phyloP scores from a whole-genome alignment of 176 grass and related monocot genomes.

The Triticum monococcum region DNA sequence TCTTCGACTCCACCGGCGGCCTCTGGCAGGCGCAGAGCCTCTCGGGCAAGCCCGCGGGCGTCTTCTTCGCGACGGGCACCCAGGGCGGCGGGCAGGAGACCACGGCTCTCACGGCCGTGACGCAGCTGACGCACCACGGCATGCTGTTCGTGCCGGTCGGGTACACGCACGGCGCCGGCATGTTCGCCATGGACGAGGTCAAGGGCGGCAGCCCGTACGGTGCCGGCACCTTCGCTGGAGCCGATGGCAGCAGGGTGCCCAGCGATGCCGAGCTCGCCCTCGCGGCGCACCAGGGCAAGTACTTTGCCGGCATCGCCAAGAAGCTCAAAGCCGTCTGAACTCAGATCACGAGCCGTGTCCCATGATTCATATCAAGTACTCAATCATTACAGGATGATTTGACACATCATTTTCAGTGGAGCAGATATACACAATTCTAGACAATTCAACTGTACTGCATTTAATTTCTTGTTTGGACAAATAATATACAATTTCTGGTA shows the following conservation, averaged over 20 bases:
- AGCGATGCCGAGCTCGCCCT: slow-evolving; percentile 7
- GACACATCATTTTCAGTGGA: background rate
- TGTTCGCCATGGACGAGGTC: slow-evolving; percentile 18
- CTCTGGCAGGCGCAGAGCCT: slow-evolving; percentile 54
- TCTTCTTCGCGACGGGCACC: slow-evolving; percentile 81
- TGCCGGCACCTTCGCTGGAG: background rate
- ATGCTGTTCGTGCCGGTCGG: slow-evolving; percentile 22
- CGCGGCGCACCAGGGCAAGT: slow-evolving; percentile 5
- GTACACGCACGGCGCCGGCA: slow-evolving; percentile 5
- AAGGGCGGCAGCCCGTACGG: slow-evolving; percentile 9
- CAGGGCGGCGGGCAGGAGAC: slow-evolving; percentile 90
- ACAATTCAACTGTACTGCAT: background rate
- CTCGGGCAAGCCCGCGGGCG: slow-evolving; percentile 66
- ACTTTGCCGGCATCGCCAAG: slow-evolving; percentile 12
- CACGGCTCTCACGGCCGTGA: slow-evolving; percentile 28
- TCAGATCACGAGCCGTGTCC: background rate
- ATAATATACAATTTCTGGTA: too few species aligned
- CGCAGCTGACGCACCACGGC: slow-evolving; percentile 17
- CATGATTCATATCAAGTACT: background rate
- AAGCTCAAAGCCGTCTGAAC: slow-evolving; percentile 9
- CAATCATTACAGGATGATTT: background rate
- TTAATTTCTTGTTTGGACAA: background rate
- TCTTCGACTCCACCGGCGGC: slow-evolving; percentile 56
- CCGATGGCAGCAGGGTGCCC: slow-evolving; percentile 7
- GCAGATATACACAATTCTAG: background rate